phyloP scores from a whole-genome alignment of 164 flowering plant species.

The Warburgia ugandensis region DNA sequence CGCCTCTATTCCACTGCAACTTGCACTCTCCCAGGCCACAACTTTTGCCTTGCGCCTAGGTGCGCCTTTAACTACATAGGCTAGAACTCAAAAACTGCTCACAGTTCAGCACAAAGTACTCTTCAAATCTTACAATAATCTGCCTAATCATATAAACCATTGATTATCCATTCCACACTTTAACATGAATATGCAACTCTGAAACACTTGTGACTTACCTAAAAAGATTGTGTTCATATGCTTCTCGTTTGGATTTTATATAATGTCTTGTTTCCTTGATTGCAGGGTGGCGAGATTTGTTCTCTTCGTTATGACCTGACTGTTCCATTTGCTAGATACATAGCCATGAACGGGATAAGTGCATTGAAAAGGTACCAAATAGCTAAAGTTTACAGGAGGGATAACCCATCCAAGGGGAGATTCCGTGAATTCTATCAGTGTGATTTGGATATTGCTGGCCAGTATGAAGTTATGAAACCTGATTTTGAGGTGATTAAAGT shows the following conservation, averaged over 20 bases:
- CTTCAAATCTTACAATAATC: too few relatives aligned
- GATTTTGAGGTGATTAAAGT: conserved; percentile 86
- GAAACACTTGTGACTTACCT: too few relatives aligned
- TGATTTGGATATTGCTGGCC: conserved; percentile 96
- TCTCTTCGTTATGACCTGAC: conserved; percentile 92
- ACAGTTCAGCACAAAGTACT: too few relatives aligned
- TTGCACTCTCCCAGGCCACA: too few relatives aligned
- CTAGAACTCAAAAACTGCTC: too few relatives aligned
- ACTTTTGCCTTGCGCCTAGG: too few relatives aligned
- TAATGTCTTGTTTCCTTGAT: conserved; percentile 7
- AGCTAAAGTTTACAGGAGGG: conserved; percentile 89
- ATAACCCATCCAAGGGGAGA: conserved; percentile 93
- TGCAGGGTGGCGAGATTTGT: conserved; percentile 95
- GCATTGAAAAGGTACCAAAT: conserved; percentile 86
- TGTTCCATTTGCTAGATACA: conserved; percentile 89
- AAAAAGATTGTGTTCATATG: background rate
- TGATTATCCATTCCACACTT: too few relatives aligned
- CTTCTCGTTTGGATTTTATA: conserved; percentile 5
- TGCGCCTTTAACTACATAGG: too few relatives aligned
- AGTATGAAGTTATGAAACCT: conserved; percentile 67
- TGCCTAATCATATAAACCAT: too few relatives aligned
- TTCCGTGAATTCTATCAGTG: conserved; percentile 97
- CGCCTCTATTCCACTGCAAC: too few relatives aligned
- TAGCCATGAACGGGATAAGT: conserved; percentile 85
- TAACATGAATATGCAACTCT: too few relatives aligned